phyloP scores from a whole-genome alignment of 352 stramenopile species.

The Globisporangium echinulatum region DNA sequence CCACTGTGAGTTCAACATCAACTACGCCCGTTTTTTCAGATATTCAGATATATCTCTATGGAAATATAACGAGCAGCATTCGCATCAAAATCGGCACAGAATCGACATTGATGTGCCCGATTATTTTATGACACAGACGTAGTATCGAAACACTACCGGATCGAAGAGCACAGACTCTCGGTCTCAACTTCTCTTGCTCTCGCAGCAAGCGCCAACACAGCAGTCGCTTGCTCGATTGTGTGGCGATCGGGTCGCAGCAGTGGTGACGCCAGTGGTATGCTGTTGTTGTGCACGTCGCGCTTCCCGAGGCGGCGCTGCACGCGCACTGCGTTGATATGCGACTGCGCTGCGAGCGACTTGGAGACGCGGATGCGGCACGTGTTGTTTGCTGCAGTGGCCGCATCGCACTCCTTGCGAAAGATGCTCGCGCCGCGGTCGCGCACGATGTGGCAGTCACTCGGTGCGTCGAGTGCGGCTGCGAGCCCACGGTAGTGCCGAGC shows the following conservation, averaged over 20 bases:
- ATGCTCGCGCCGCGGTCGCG: conserved; percentile 40
- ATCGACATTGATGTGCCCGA: too few relatives aligned
- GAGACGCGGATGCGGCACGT: conserved; percentile 36
- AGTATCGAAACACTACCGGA: not conserved
- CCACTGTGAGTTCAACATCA: too few relatives aligned
- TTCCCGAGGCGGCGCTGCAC: conserved; percentile 37
- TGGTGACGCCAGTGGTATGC: conserved; percentile 11
- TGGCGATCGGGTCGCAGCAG: conserved; percentile 28
- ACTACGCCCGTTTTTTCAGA: too few relatives aligned
- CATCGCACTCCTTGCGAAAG: conserved; percentile 42
- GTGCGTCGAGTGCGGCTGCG: conserved; percentile 22
- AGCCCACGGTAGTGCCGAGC: conserved; percentile 41
- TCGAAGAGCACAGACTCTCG: not conserved
- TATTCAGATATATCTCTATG: too few relatives aligned
- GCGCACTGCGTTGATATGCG: conserved; percentile 33
- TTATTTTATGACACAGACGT: too few relatives aligned
- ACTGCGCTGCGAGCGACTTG: conserved; percentile 27
- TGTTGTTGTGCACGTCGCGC: conserved; percentile 8
- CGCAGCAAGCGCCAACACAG: conserved; percentile 1
- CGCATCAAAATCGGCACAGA: too few relatives aligned
- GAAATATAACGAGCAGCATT: too few relatives aligned
- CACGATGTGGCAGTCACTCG: conserved; percentile 23
- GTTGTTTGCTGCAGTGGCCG: conserved; percentile 17
- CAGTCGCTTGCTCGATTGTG: conserved; percentile 18
- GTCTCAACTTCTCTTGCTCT: not conserved